A percentile compares a stretch with the other conserved stretches of the same genome.
Conservation (phyloP, 1,139 yeast species). For the Meyerozyma guilliermondii region DNA sequence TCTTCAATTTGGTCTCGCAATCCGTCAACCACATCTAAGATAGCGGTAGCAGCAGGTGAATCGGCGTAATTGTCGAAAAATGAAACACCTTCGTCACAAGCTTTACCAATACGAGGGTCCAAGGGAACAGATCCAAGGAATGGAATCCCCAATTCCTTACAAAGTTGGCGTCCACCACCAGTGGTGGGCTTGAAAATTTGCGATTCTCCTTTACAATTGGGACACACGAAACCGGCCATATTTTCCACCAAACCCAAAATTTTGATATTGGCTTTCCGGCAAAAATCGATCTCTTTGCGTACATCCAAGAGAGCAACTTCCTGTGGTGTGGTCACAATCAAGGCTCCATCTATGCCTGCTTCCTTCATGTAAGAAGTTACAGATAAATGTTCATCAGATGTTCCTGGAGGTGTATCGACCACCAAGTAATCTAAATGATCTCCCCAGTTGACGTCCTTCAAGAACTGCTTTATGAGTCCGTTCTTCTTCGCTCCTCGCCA, state of each 20-base stretch:
- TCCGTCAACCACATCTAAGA: conserved; percentile 74
- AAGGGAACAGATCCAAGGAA: conserved; percentile 91
- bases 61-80: conserved; percentile 83
- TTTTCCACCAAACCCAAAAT: conserved; percentile 91
- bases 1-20: conserved; percentile 43
- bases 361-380: conserved; percentile 86
- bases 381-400: conserved; percentile 93
- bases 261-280: conserved; percentile 82
- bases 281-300: conserved; percentile 91
- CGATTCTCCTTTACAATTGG: conserved; percentile 85
- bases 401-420: conserved; percentile 98
- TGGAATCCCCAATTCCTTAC: conserved; percentile 70
- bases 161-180: conserved; percentile 87
- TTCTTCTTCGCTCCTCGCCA: conserved; percentile 98
- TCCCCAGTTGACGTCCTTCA: conserved; percentile 97
- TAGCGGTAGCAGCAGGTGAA: conserved; percentile 89
- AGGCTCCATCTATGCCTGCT: conserved; percentile 91
- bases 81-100: conserved; percentile 86
- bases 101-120: conserved; percentile 88
- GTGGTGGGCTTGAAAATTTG: conserved; percentile 92
- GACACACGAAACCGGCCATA: conserved; percentile 98
- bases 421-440: conserved; percentile 75
- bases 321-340: conserved; percentile 95
- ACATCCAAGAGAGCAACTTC: conserved; percentile 95
- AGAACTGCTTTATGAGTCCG: conserved; percentile 86